Percentiles rank a stretch among this genome's conserved stretches.
These are phyloP conservation scores for Candida namnaoensis DNA, from an alignment of 805 yeast species.

Conservation along the genomic window DNA sequence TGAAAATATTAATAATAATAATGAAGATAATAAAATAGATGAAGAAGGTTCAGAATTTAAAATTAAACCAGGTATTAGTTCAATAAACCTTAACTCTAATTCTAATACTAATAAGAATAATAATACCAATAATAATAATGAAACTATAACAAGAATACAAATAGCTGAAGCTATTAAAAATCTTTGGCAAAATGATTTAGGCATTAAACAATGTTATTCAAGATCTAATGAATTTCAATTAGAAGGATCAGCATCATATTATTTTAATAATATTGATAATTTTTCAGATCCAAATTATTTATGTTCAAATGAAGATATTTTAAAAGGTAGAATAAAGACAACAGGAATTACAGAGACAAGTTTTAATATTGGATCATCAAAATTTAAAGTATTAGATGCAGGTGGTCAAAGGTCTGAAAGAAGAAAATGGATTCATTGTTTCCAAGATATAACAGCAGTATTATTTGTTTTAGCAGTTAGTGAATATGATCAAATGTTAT, in stretches of 20 bases:
- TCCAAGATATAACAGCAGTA: slow-evolving; percentile 83
- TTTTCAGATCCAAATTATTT: slow-evolving; percentile 57
- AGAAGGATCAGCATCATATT: slow-evolving; percentile 76
- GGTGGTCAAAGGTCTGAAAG: slow-evolving; percentile 95
- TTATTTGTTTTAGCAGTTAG: slow-evolving; percentile 82
- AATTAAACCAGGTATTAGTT: slow-evolving; percentile 16
- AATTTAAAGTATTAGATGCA: slow-evolving; percentile 81
- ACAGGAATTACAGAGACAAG: slow-evolving; percentile 89
- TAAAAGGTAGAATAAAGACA: slow-evolving; percentile 88
- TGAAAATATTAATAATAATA: slow-evolving; percentile 7
- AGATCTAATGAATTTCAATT: slow-evolving; percentile 74
- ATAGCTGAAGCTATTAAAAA: slow-evolving; percentile 63
- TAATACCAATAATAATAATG: neutral
- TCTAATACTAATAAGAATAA: neutral
- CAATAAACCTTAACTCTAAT: slow-evolving; percentile 7
- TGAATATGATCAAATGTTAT: slow-evolving; percentile 87
- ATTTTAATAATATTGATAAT: slow-evolving; percentile 62
- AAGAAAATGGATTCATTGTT: slow-evolving; percentile 91
- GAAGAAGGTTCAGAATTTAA: slow-evolving; percentile 10
- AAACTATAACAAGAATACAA: slow-evolving; percentile 28
- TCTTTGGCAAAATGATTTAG: slow-evolving; percentile 67
- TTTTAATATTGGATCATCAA: slow-evolving; percentile 58
- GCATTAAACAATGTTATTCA: slow-evolving; percentile 49
- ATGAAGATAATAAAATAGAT: slow-evolving; percentile 8
- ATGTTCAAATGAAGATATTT: slow-evolving; percentile 76